Conservation (phyloP, 2,329 filamentous ascomycete species). For the Fusarium redolens region DNA sequence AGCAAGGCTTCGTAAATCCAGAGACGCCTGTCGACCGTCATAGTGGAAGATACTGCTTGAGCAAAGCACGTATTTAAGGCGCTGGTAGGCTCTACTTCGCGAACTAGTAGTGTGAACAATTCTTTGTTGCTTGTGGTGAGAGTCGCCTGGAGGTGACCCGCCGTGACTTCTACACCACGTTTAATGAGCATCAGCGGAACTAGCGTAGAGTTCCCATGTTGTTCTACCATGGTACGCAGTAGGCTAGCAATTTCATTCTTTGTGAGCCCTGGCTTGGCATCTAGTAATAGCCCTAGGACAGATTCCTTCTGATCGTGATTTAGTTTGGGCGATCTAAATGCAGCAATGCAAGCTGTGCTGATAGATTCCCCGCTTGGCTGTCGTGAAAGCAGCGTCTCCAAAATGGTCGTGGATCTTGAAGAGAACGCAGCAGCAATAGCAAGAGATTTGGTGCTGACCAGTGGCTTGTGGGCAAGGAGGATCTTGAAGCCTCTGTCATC, state of each 20-base stretch:
- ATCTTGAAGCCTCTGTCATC: background rate
- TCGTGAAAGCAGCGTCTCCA: background rate
- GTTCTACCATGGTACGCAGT: background rate
- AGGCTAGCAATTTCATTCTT: background rate
- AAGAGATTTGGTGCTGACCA: background rate
- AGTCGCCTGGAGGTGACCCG: background rate
- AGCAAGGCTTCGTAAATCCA: background rate
- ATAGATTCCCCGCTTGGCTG: background rate
- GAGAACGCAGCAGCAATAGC: background rate
- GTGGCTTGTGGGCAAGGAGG: background rate
- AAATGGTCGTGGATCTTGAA: background rate
- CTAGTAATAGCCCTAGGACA: background rate
- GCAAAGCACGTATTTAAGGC: background rate
- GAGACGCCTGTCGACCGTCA: background rate
- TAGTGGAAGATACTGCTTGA: background rate
- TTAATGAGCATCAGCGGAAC: background rate
- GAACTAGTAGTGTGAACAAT: background rate
- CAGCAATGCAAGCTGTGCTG: background rate
- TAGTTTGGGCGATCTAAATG: background rate
- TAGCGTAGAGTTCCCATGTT: background rate
- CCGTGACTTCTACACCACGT: background rate
- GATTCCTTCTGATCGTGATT: background rate
- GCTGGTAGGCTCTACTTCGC: background rate
- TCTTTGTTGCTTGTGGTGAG: background rate
- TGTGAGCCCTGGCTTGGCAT: background rate